Conservation (phyloP, 257 asterid genomes). For the Sherardia arvensis region DNA sequence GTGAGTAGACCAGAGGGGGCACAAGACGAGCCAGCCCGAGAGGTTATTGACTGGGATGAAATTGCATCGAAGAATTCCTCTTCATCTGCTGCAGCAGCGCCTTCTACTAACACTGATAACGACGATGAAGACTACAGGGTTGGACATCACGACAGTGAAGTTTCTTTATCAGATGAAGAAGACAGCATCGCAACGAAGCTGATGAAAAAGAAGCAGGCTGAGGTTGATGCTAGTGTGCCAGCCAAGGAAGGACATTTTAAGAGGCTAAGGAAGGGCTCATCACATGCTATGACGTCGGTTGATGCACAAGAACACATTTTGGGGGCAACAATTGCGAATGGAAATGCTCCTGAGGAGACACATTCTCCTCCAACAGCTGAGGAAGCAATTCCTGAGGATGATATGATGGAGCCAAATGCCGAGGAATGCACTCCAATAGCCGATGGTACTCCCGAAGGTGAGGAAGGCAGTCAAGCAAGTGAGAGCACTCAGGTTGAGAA, state of each 20-base stretch:
- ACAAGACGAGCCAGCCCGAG: background rate
- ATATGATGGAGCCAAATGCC: background rate
- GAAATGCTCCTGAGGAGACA: too few species aligned
- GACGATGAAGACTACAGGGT: background rate
- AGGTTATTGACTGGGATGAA: background rate
- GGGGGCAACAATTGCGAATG: too few species aligned
- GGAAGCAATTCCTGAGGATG: background rate
- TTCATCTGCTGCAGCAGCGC: background rate
- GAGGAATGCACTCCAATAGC: too few species aligned
- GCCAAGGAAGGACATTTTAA: background rate
- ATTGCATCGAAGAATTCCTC: background rate
- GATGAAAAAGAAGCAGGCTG: too few species aligned
- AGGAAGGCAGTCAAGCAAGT: too few species aligned
- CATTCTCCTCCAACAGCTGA: too few species aligned
- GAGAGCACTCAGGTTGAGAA: too few species aligned
- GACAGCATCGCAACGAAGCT: background rate
- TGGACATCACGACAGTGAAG: background rate
- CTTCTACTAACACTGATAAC: background rate
- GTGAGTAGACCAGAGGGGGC: too few species aligned
- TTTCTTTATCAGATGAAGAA: background rate
- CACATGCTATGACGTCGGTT: background rate
- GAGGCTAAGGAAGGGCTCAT: background rate
- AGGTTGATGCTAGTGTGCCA: background rate
- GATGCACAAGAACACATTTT: background rate
- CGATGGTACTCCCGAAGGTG: too few species aligned